A percentile compares a stretch with the other conserved stretches of the same genome.
These are phyloP conservation scores for Tylopilus rubrobrunneus DNA, from an alignment of 768 basidiomycete genomes.

Conservation along the genomic window DNA sequence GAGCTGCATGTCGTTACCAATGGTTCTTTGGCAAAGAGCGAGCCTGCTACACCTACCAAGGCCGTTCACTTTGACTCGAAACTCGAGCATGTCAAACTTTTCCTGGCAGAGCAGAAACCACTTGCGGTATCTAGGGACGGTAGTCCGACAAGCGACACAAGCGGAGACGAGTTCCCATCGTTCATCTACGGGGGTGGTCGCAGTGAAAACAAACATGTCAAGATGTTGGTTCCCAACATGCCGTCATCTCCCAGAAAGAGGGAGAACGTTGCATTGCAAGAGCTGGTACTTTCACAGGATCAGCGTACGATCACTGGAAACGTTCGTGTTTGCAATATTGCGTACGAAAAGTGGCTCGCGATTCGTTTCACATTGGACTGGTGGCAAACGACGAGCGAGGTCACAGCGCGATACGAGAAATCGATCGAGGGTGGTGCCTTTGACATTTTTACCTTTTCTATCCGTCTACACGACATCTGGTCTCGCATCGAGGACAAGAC, in stretches of 20 bases:
- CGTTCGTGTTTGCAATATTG: slow-evolving; percentile 78
- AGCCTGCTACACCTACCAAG: slow-evolving; percentile 82
- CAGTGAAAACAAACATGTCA: slow-evolving; percentile 37
- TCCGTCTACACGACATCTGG: slow-evolving; percentile 76
- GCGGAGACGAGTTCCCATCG: slow-evolving; percentile 73
- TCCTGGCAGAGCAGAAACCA: slow-evolving; percentile 93
- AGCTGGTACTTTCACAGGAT: slow-evolving; percentile 49
- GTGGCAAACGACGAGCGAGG: slow-evolving; percentile 97
- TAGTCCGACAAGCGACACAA: slow-evolving; percentile 80
- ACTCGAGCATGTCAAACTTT: slow-evolving; percentile 92
- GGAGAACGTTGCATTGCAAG: slow-evolving; percentile 53
- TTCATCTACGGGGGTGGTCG: slow-evolving; percentile 55
- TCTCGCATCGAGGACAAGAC: slow-evolving; percentile 78
- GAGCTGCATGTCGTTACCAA: slow-evolving; percentile 51
- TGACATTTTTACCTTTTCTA: slow-evolving; percentile 75
- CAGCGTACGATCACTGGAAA: slow-evolving; percentile 60
- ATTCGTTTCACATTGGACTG: slow-evolving; percentile 90
- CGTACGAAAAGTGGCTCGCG: slow-evolving; percentile 83
- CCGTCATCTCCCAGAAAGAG: slow-evolving; percentile 39
- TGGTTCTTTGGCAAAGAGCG: slow-evolving; percentile 56
- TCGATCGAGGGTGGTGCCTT: slow-evolving; percentile 35
- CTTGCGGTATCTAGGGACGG: slow-evolving; percentile 89
- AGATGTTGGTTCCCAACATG: slow-evolving; percentile 69
- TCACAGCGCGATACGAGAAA: slow-evolving; percentile 67
- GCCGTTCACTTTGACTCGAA: slow-evolving; percentile 91